Percentiles rank a stretch among this genome's conserved stretches.
Evolutionary conservation across 176 grass and related monocot species (phyloP).

Genomic region (Aegilops speltoides): DNA sequence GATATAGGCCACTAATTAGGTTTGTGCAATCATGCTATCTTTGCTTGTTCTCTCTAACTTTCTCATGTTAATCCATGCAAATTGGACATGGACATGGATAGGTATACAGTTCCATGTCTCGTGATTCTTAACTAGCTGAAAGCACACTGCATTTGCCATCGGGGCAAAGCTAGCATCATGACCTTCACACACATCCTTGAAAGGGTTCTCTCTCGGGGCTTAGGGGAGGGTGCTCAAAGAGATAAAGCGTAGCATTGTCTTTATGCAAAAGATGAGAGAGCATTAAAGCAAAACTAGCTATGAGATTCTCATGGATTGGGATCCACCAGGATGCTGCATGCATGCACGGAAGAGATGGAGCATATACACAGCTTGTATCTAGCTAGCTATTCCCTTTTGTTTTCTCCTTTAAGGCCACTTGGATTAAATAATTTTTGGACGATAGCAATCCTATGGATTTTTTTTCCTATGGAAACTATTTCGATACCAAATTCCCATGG

Average conservation of each 20-base stretch:
- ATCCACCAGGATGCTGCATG: constrained; percentile 48
- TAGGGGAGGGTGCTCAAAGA: constrained; percentile 43
- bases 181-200: constrained; percentile 47
- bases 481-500: background rate
- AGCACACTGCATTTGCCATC: constrained; percentile 41
- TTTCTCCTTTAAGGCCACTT: background rate
- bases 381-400: background rate
- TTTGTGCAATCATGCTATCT: constrained; percentile 32
- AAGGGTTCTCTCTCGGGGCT: constrained; percentile 35
- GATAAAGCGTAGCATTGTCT: constrained; percentile 52
- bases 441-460: background rate
- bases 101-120: constrained; percentile 19
- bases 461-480: background rate
- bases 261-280: constrained; percentile 50
- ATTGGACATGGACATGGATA: background rate
- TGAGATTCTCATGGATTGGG: constrained; percentile 53
- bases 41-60: constrained; percentile 7
- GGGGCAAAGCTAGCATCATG: constrained; percentile 33
- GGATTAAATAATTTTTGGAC: background rate
- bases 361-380: background rate
- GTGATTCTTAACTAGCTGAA: constrained; percentile 43
- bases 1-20: constrained; percentile 34
- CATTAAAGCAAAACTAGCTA: constrained; percentile 56
- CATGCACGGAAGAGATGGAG: constrained; percentile 21
- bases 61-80: constrained; percentile 20